Base-by-base conservation (phyloP, 1,284 basidiomycete species). In the Sanghuangporus baumii region DNA sequence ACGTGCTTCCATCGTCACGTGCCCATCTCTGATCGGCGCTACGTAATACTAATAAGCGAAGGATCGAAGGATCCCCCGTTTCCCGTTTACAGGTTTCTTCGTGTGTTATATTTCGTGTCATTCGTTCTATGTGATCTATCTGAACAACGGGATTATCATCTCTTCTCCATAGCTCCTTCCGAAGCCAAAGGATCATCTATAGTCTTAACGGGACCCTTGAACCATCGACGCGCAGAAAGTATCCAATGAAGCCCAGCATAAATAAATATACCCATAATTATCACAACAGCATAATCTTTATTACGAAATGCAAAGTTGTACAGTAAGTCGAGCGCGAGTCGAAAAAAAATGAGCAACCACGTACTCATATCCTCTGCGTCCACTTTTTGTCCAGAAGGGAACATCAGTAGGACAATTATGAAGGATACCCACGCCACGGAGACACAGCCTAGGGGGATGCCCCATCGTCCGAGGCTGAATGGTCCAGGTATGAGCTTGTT, bases 381-480 rank as follows among this genome's bases (percentile, higher is more conserved):
- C 2, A 79, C 71, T n/a, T 67, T 63, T 57, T 79, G 77, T 1
- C 69, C 75, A 0, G 79, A 66, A 5, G 88, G 87, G 71, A 89
- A 89, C 4, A 88, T 66, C 12, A 89, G 75, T 57, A 89, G 68
- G 1, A 88, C 71, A 11, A 80, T 72, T 59, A 89, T 83, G 68
- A 89, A 89, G 12, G 73, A 65, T 6, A 88, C 86, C 87, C 87
- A 89, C 41, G 81, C 70, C 31, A 86, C 82, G 3, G 87, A 84
- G 46, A 89, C 69, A 55, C 74, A 71, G 3, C 87, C 87, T 34
- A 88, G 74, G 1, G 84, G 85, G 38, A 80, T 73, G 60, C 78
- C 80, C 85, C 85, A 88, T 62, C 72, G 73, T 9, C 88, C 87
- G 0, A 89, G 77, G 54, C 71, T 74, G 71, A 89, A 89, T 16